Evolutionary conservation across 495 filamentous ascomycete genomes (phyloP).

Genomic region (Cenococcum geophilum): DNA sequence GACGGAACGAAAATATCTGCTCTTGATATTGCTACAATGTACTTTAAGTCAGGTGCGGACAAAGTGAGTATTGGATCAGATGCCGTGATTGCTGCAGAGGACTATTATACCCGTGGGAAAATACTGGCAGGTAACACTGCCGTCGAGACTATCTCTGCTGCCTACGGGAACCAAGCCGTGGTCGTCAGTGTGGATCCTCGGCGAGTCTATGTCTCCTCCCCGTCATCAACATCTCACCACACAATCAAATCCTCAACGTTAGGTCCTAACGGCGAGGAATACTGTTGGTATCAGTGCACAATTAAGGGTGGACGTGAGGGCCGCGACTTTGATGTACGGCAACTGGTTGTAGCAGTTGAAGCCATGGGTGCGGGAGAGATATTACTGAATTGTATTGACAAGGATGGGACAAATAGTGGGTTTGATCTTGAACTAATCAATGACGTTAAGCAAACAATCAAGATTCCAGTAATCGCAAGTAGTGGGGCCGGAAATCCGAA

Average conservation of each 20-base stretch:
- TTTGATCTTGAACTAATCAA: constrained; percentile 91
- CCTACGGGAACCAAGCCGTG: constrained; percentile 95
- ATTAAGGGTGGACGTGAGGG: constrained; percentile 91
- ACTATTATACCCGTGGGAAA: constrained; percentile 66
- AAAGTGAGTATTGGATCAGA: constrained; percentile 98
- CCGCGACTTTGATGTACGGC: constrained; percentile 80
- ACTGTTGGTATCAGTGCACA: constrained; percentile 97
- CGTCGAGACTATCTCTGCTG: constrained; percentile 87
- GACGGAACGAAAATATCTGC: constrained; percentile 84
- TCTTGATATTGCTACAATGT: constrained; percentile 88
- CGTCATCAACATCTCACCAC: constrained; percentile 67
- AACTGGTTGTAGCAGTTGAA: constrained; percentile 83
- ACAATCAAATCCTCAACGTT: constrained; percentile 64
- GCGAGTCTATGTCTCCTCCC: constrained; percentile 73
- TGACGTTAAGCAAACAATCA: constrained; percentile 74
- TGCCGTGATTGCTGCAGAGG: constrained; percentile 84
- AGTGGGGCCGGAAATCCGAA: constrained; percentile 85
- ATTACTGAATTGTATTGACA: constrained; percentile 94
- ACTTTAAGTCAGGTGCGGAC: constrained; percentile 97
- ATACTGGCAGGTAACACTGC: constrained; percentile 72
- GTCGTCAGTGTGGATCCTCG: constrained; percentile 94
- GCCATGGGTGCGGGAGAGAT: constrained; percentile 95
- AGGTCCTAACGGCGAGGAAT: constrained; percentile 69
- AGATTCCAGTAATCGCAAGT: constrained; percentile 91
- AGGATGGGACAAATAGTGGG: constrained; percentile 88